Conservation (phyloP, 768 basidiomycete genomes). For the Tylopilus balloui region DNA sequence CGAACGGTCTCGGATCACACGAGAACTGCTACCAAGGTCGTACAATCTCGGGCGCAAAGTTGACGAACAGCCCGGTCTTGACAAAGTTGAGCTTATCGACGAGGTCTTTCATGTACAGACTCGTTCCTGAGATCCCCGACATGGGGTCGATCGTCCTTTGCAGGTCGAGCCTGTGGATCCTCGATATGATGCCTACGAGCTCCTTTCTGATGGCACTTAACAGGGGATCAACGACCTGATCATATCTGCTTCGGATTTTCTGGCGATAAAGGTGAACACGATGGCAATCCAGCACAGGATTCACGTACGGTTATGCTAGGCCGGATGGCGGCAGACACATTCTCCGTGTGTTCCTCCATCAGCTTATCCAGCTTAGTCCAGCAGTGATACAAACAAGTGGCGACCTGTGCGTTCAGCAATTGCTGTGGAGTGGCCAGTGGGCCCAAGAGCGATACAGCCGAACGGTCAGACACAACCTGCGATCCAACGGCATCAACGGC, state of each 20-base stretch:
- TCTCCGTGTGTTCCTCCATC: slow-evolving; percentile 25
- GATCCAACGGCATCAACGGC: not conserved
- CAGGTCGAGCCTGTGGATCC: slow-evolving; percentile 84
- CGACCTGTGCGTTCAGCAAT: slow-evolving; percentile 68
- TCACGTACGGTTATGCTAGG: slow-evolving; percentile 55
- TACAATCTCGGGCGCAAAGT: slow-evolving; percentile 69
- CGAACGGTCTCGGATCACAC: not conserved
- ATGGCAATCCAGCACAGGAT: not conserved
- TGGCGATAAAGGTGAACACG: slow-evolving; percentile 4
- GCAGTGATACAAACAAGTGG: slow-evolving; percentile 52
- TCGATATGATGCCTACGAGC: slow-evolving; percentile 68
- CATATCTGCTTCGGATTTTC: slow-evolving; percentile 39
- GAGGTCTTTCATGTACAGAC: slow-evolving; percentile 82
- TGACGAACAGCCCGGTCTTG: slow-evolving; percentile 70
- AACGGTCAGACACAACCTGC: slow-evolving; percentile 67
- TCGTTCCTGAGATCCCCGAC: slow-evolving; percentile 48
- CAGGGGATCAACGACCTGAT: slow-evolving; percentile 58
- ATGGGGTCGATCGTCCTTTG: slow-evolving; percentile 64
- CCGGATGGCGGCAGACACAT: slow-evolving; percentile 50
- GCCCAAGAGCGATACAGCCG: slow-evolving; percentile 70
- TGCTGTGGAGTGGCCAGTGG: slow-evolving; percentile 78
- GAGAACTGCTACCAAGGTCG: slow-evolving; percentile 59
- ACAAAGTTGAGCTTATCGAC: slow-evolving; percentile 78
- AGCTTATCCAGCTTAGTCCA: slow-evolving; percentile 24
- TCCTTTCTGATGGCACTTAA: slow-evolving; percentile 74